Base-by-base conservation (phyloP, 2,329 filamentous ascomycete species). In the Rutstroemia sp. region DNA sequence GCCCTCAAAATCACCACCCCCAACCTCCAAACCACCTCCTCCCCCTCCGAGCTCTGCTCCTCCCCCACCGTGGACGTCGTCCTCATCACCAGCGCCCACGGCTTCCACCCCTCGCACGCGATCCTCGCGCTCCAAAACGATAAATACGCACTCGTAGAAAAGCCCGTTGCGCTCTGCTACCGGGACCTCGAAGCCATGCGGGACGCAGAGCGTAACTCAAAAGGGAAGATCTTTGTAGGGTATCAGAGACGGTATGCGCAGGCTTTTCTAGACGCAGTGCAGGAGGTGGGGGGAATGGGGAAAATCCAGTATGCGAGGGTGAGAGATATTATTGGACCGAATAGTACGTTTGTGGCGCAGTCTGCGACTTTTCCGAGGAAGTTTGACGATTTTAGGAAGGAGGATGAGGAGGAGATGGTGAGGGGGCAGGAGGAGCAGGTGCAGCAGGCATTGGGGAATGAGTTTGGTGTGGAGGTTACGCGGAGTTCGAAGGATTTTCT, bases 381-480 rank as follows among this genome's bases (percentile, higher is more conserved):
- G 23, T 76, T 74, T 49, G 65, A 60, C 2, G 78, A 81, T 61
- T 71, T 72, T 47, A 56, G 59, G 59, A 55, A 53, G 39, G 51
- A 57, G 64, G 44, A 57, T 71, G 21, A 49, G 27, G 49, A 59
- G 63, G 40, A 44, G 4, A 55, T 55, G 53, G 17, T 40, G 2
- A 19, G 25, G 21, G 86, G 97, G 63, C 88, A 89, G 12, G 89
- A 96, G 58, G 92, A 97, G 67, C 92, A 99, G 72, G 83, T 99
- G 27, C 87, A 87, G 68, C 81, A 90, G 69, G 94, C 92, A 30
- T 84, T 97, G 64, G 84, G 87, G 58, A 92, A 96, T 62, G 94
- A 99, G 40, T 55, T 44, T 36, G 53, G 27, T 12, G 39, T 55
- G 4, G 39, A 55, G 12, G 53, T 55, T 12, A 55, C 47, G 6